These are phyloP conservation scores for Aspergillus saccharolyticus DNA, from an alignment of 495 filamentous ascomycete species.

Conservation along the genomic window DNA sequence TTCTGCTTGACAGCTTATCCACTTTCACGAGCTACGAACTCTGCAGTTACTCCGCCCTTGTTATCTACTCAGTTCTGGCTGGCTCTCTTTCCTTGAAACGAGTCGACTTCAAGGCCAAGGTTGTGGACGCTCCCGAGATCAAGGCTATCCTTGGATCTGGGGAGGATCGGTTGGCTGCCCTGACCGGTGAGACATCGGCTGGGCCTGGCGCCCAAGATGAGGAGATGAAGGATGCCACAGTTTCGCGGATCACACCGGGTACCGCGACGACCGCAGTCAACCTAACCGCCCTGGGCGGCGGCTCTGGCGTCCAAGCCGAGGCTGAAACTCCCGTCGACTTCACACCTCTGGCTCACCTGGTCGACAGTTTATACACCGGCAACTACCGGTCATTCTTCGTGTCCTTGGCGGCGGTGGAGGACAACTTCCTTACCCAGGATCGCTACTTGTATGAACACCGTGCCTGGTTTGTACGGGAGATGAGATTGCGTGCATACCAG, in stretches of 20 bases:
- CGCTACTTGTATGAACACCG: constrained; percentile 91
- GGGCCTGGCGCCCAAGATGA: constrained; percentile 74
- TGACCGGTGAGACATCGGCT: constrained; percentile 67
- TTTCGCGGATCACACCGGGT: constrained; percentile 48
- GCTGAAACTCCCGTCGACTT: constrained; percentile 73
- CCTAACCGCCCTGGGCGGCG: constrained; percentile 70
- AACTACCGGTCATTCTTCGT: constrained; percentile 91
- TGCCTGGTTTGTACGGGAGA: constrained; percentile 95
- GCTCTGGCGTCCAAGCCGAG: constrained; percentile 62
- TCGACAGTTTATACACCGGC: constrained; percentile 85
- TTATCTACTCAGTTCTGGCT: constrained; percentile 92
- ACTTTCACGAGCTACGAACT: constrained; percentile 99
- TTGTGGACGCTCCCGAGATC: constrained; percentile 96
- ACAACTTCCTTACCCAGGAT: constrained; percentile 87
- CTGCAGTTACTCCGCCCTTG: constrained; percentile 88
- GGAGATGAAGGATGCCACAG: constrained; percentile 64
- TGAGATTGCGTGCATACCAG: constrained; percentile 91
- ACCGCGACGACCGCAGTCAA: constrained; percentile 68
- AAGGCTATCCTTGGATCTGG: constrained; percentile 88
- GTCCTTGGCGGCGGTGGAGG: constrained; percentile 86
- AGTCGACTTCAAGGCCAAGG: constrained; percentile 97
- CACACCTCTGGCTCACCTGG: constrained; percentile 75
- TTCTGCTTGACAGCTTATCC: constrained; percentile 91
- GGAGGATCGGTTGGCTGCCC: constrained; percentile 76
- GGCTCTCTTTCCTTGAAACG: constrained; percentile 92